Evolutionary conservation across 495 filamentous ascomycete species (phyloP), one percentile per base, ranked within the genome.

Genomic region (Jackrogersella multiformis): DNA sequence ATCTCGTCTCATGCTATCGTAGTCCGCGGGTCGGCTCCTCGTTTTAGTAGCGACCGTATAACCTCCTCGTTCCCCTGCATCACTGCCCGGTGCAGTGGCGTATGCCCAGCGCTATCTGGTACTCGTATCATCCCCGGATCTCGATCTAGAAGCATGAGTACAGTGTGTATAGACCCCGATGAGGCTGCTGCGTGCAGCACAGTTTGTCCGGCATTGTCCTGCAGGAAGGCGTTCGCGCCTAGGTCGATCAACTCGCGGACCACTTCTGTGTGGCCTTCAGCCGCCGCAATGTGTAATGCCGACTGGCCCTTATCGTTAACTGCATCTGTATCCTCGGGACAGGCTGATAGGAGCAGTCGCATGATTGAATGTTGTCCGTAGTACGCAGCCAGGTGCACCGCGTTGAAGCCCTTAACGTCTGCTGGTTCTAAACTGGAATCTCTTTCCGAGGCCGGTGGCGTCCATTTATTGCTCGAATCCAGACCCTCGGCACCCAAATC

Each of bases 201-300:
- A 12, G 51, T 55, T 23, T 55, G 51, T 1, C 51, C 51, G 5
- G 39, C 51, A 12, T 2, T 1, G 13, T 55, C 51, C n/a, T 55
- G 51, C 23, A 55, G 16, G 21, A 55, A 55, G 20, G 51, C 51
- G 28, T 55, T 55, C 18, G 51, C 51, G 35, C 51, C 51, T 26
- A 55, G 5, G 51, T 55, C 51, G 35, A 55, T 34, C 23, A 55
- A 35, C 13, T 55, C 51, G 35, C 51, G 51, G n/a, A 55, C 51
- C 16, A 55, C 51, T 5, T 55, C 51, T 4, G 51, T 39, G 35
- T 55, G 32, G 8, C 51, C 51, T 10, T 55, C 51, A 9, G 51
- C 51, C 2, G 51, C 51, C 35, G 51, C 51, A 12, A 55, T 55
- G 35, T 55, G 51, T 55, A 55, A 26, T 23, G 51, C 51, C 10